phyloP scores from a whole-genome alignment of 495 filamentous ascomycete genomes.

The Parathielavia appendiculata region DNA sequence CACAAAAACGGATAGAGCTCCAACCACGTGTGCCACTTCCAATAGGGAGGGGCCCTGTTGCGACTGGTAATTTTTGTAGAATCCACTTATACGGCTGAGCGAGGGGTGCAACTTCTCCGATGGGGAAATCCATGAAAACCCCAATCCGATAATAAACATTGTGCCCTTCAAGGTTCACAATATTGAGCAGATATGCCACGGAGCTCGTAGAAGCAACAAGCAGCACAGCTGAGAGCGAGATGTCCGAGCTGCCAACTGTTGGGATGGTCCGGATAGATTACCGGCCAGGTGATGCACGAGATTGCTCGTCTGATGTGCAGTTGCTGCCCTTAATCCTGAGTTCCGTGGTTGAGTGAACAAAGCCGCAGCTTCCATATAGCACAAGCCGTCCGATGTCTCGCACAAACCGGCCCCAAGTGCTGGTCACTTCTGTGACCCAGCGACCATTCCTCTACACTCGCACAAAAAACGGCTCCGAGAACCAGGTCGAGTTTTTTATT shows the following conservation, averaged over 20 bases:
- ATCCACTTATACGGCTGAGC: slow-evolving; percentile 6
- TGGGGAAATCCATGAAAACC: slow-evolving; percentile 31
- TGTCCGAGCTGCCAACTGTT: slow-evolving; percentile 24
- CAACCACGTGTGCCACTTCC: not conserved
- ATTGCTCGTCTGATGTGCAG: not conserved
- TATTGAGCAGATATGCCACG: slow-evolving; percentile 2
- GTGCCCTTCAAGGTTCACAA: slow-evolving; percentile 6
- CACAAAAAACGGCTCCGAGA: not conserved
- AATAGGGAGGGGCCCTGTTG: not conserved
- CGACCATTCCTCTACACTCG: not conserved
- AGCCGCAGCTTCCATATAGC: slow-evolving; percentile 19
- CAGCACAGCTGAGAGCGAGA: slow-evolving; percentile 7
- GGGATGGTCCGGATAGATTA: slow-evolving; percentile 28
- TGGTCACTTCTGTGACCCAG: not conserved
- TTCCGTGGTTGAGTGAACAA: not conserved
- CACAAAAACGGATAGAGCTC: slow-evolving; percentile 14
- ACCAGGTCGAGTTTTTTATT: not conserved
- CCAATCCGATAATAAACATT: slow-evolving; percentile 18
- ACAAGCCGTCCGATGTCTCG: slow-evolving; percentile 10
- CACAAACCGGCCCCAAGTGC: not conserved
- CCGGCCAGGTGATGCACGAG: not conserved
- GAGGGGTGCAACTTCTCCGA: slow-evolving; percentile 21
- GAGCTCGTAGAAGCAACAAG: slow-evolving; percentile 7
- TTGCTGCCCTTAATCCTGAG: not conserved
- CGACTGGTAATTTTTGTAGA: slow-evolving; percentile 11